phyloP scores from a whole-genome alignment of 2,329 filamentous ascomycete genomes.

The Xylaria sp. region DNA sequence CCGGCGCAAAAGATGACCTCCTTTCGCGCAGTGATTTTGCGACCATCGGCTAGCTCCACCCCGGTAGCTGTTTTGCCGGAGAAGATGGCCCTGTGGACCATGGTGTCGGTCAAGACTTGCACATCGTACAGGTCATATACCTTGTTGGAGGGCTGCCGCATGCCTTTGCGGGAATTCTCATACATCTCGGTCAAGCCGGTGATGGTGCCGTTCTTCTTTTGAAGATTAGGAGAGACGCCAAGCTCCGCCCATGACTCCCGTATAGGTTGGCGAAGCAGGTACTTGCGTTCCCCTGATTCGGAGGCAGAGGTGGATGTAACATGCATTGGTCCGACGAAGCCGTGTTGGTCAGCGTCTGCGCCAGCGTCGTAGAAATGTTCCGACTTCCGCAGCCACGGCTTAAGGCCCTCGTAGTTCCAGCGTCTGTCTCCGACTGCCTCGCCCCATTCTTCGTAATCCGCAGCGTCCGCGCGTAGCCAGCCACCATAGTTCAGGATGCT shows the following conservation, averaged over 20 bases:
- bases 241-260: constrained; percentile 46
- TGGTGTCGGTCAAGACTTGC: constrained; percentile 24
- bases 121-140: constrained; percentile 26
- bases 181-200: constrained; percentile 39
- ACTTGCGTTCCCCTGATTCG: constrained; percentile 35
- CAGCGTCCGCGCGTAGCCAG: constrained; percentile 31
- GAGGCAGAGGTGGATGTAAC: constrained; percentile 36
- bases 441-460: constrained; percentile 33
- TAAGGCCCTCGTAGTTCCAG: constrained; percentile 50
- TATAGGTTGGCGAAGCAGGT: constrained; percentile 42
- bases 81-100: constrained; percentile 21
- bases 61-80: constrained; percentile 42
- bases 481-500: constrained; percentile 32
- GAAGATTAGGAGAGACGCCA: constrained; percentile 35
- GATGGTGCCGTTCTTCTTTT: constrained; percentile 36
- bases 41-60: constrained; percentile 41
- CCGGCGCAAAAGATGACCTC: constrained; percentile 40
- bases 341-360: constrained; percentile 40
- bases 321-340: constrained; percentile 42
- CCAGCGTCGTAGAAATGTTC: constrained; percentile 36
- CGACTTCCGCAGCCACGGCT: constrained; percentile 48
- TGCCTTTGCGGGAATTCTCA: constrained; percentile 25
- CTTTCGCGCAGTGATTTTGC: constrained; percentile 31
- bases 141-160: constrained; percentile 25
- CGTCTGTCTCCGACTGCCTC: constrained; percentile 23